A percentile compares a stretch with the other conserved stretches of the same genome.
Conservation (phyloP, 805 yeast species). For the Wickerhamiella bombiphila region DNA sequence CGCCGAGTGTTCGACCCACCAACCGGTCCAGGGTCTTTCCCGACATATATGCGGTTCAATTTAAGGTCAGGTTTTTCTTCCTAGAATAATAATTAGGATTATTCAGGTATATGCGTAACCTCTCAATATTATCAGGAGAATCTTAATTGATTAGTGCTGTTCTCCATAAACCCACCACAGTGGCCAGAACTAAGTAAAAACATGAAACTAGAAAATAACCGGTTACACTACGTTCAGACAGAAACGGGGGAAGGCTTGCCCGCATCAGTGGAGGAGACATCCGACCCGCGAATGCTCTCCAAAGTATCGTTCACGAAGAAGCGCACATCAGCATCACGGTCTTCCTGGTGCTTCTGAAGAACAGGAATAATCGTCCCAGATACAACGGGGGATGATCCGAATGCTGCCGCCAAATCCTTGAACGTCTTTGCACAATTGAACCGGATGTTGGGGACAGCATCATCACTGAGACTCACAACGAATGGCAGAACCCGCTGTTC, state of each 20-base stretch:
- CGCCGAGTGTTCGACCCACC: conserved; percentile 11
- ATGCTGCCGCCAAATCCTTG: conserved; percentile 41
- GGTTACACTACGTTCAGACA: too few species aligned
- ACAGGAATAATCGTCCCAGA: conserved; percentile 43
- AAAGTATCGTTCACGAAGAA: conserved; percentile 63
- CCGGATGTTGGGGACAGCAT: conserved; percentile 86
- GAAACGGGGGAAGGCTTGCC: too few species aligned
- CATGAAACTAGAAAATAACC: too few species aligned
- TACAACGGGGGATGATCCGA: conserved; percentile 28
- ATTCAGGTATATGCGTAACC: too few species aligned
- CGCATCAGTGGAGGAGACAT: too few species aligned
- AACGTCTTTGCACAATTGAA: conserved; percentile 88
- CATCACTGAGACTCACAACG: conserved; percentile 52
- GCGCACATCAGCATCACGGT: conserved; percentile 78
- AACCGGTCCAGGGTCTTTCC: conserved; percentile 13
- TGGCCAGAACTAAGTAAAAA: too few species aligned
- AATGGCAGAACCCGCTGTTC: conserved; percentile 64
- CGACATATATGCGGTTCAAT: too few species aligned
- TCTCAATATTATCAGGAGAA: too few species aligned
- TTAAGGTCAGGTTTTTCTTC: too few species aligned
- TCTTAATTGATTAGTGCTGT: too few species aligned
- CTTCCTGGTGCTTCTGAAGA: conserved; percentile 49
- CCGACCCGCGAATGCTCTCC: conserved; percentile 22
- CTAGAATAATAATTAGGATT: too few species aligned
- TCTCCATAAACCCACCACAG: too few species aligned